Evolutionary conservation across 805 yeast species (phyloP).

Genomic region (Ogataea trehaloabstinens): DNA sequence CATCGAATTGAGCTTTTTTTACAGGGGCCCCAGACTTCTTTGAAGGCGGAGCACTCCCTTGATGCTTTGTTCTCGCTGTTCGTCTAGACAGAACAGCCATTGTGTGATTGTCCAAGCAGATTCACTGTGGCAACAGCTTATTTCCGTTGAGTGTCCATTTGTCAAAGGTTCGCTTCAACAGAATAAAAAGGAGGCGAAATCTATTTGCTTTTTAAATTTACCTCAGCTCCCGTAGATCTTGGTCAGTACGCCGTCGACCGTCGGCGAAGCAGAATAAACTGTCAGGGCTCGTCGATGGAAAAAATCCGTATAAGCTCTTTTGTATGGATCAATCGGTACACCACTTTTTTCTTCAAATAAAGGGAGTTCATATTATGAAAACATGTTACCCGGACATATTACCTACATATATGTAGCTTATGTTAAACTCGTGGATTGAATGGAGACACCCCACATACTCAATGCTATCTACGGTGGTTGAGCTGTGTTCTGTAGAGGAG

Average conservation of each 20-base stretch:
- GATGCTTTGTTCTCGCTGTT: slow-evolving; percentile 61
- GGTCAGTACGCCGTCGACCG: neutral
- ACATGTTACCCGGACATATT: neutral
- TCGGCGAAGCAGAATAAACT: no score
- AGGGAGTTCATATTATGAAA: neutral
- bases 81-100: slow-evolving; percentile 46
- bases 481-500: neutral
- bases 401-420: neutral
- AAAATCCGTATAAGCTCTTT: neutral
- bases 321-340: neutral
- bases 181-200: neutral
- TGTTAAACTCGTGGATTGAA: neutral
- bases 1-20: slow-evolving; percentile 88
- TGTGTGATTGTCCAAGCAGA: no score
- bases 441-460: no score
- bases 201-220: neutral
- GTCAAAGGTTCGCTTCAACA: no score
- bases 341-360: neutral
- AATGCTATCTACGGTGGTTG: neutral
- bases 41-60: slow-evolving; percentile 45
- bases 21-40: slow-evolving; percentile 51
- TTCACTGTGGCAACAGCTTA: neutral
- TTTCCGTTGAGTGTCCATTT: no score
- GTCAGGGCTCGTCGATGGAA: no score
- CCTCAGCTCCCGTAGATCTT: neutral